phyloP scores from a whole-genome alignment of 1,139 yeast species.

The Candida freyschussii region DNA sequence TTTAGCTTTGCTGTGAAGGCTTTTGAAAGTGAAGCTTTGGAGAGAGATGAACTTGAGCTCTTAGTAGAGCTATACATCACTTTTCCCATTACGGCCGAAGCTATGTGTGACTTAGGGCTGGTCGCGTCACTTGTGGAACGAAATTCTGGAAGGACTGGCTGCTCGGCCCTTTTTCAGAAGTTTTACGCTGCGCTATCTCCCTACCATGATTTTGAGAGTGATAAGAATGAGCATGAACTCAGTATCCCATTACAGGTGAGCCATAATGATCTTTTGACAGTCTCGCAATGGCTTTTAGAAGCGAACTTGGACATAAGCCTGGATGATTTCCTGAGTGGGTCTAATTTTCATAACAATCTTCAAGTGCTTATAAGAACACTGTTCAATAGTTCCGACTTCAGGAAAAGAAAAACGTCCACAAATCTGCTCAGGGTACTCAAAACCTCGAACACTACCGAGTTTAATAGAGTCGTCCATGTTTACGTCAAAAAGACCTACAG shows the following conservation, averaged over 20 bases:
- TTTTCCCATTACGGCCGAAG: too few species aligned
- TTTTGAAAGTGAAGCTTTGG: slow-evolving; percentile 18
- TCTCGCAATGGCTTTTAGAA: slow-evolving; percentile 5
- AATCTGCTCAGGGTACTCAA: slow-evolving; percentile 26
- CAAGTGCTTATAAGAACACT: slow-evolving; percentile 19
- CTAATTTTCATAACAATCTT: slow-evolving; percentile 20
- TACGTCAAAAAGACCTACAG: slow-evolving; percentile 24
- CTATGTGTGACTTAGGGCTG: slow-evolving; percentile 12
- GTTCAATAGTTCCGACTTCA: slow-evolving; percentile 10
- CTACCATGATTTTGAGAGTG: too few species aligned
- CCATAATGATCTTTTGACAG: slow-evolving; percentile 5
- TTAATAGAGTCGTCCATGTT: slow-evolving; percentile 26
- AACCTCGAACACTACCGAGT: slow-evolving; percentile 27
- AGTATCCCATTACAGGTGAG: too few species aligned
- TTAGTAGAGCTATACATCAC: too few species aligned
- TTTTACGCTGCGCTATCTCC: not conserved
- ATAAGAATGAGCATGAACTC: slow-evolving; percentile 7
- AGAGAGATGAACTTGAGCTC: slow-evolving; percentile 30
- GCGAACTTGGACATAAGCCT: slow-evolving; percentile 7
- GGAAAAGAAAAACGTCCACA: slow-evolving; percentile 8
- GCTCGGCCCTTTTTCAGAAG: slow-evolving; percentile 4
- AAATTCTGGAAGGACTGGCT: slow-evolving; percentile 8
- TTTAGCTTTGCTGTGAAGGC: slow-evolving; percentile 12
- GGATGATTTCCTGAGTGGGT: slow-evolving; percentile 13
- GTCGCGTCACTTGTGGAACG: slow-evolving; percentile 10